Evolutionary conservation across 2,329 filamentous ascomycete species (phyloP), one percentile per base, ranked within the genome.

Genomic region (Gremmenia infestans): DNA sequence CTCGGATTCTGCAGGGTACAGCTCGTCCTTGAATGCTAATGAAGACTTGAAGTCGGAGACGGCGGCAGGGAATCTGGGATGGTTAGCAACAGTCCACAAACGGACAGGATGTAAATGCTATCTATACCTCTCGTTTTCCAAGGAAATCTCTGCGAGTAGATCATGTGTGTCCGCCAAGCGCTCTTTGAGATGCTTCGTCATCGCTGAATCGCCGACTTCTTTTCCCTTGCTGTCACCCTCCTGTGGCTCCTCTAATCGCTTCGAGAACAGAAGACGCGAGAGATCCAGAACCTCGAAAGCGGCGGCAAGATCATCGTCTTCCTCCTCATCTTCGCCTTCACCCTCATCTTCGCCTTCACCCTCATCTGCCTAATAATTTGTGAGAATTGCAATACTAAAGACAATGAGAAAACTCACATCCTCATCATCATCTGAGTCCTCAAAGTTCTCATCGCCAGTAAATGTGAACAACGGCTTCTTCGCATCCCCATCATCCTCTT

Each of bases 131-230:
- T 97, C 94, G 64, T 94, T 96, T 75, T 99, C 94, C 28, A 99
- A 79, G n/a, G 89, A 95, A 60, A 99, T 97, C 73, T 99, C 94
- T 9, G 92, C 89, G 60, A 97, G 88, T 54, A 96, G 81, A 70
- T 97, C 92, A 71, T 97, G 91, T 8, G 91, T 96, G 69, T 99
- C 94, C 58, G 91, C 91, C 36, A 97, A 81, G 55, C 91, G 85
- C 72, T 96, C 90, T 72, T 91, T 92, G 68, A 92, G 78, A 58
- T 88, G 83, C 61, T 79, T 76, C 19, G 73, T 66, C 60, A 76
- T 72, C 42, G 72, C 66, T 4, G 70, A 69, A 55, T 72, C 64
- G 23, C 63, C 72, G 22, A 56, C 58, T 6, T 72, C 73, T 65
- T 82, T 82, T 50, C 74, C 77, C 56, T 79, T 78, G 46, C 72